Evolutionary conservation across 371 early-diverging fungal genomes (phyloP), one percentile per base, ranked within the genome.

Genomic region (Cokeromyces recurvatus): DNA sequence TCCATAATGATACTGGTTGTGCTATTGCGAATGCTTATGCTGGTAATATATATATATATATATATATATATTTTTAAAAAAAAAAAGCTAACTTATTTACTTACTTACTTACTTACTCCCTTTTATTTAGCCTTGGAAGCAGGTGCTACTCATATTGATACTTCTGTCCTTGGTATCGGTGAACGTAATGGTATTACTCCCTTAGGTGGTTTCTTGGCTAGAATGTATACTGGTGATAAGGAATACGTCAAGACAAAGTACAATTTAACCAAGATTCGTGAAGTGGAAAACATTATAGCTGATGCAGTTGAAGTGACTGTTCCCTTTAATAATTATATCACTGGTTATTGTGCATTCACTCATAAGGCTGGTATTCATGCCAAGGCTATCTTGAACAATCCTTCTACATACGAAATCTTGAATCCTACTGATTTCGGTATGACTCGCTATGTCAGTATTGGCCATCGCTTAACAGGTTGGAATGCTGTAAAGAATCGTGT

Each of bases 361-460:
- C 97, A 97, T 80, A 97, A 97, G 83, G 95, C 97, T 35, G 97
- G 97, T 60, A 97, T 95, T 66, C 97, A 97, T 63, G 94, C 97
- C 69, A 97, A 97, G 76, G 97, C 97, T 42, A 94, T 97, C 57
- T 79, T 97, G 42, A 94, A 94, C 79, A 95, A 97, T 78, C 97
- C 97, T 16, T 82, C 85, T 44, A 95, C 95, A 3, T 97, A 97
- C 59, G 97, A 97, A 77, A 94, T 95, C 70, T 73, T 97, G 51
- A 87, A 90, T 71, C 97, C 95, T 29, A 89, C 93, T 66, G 95
- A 94, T 66, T 97, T 95, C 77, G 94, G 94, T 63, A 91, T 95
- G 91, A 89, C 91, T n/a, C 85, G 95, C 20, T 94, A 94, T 58
- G 95, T 95, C 48, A 87, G 88, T 38, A 94, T 97, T 44, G 95